These are phyloP conservation scores for Pestalotiopsis sp. DNA, from an alignment of 2,329 filamentous ascomycete genomes.

Conservation along the genomic window DNA sequence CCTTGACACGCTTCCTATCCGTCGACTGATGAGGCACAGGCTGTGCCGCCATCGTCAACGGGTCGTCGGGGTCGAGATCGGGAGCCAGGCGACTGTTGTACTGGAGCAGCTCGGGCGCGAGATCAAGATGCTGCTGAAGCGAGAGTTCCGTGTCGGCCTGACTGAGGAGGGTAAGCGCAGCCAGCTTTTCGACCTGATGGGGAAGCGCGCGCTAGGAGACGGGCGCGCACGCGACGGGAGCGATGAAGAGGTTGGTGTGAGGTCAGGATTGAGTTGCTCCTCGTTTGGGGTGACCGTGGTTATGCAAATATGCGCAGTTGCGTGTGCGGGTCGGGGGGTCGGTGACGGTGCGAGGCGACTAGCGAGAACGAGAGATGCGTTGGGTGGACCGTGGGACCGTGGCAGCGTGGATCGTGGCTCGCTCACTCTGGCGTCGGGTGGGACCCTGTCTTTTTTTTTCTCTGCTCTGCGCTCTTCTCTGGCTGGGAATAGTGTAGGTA, in stretches of 20 bases:
- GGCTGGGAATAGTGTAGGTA: neutral
- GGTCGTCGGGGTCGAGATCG: slow-evolving; percentile 58
- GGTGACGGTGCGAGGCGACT: slow-evolving; percentile 9
- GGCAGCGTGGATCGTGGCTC: slow-evolving; percentile 3
- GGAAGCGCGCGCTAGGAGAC: slow-evolving; percentile 34
- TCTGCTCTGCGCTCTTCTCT: neutral
- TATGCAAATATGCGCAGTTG: slow-evolving; percentile 11
- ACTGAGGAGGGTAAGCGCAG: slow-evolving; percentile 58
- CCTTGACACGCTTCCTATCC: slow-evolving; percentile 85
- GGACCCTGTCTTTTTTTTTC: neutral
- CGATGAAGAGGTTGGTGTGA: slow-evolving; percentile 12
- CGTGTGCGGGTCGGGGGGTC: slow-evolving; percentile 6
- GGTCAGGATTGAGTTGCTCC: slow-evolving; percentile 2
- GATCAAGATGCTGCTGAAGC: slow-evolving; percentile 62
- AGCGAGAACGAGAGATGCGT: neutral
- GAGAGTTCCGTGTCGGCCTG: slow-evolving; percentile 59
- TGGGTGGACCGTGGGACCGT: neutral
- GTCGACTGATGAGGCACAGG: slow-evolving; percentile 69
- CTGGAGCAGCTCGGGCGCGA: slow-evolving; percentile 55
- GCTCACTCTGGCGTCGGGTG: neutral
- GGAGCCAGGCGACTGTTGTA: slow-evolving; percentile 50
- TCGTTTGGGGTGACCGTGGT: neutral
- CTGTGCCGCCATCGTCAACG: slow-evolving; percentile 72
- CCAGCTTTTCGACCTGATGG: slow-evolving; percentile 45
- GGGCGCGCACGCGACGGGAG: slow-evolving; percentile 33